Base-by-base conservation (phyloP, 2,329 filamentous ascomycete species). In the Ampelomyces quisqualis region DNA sequence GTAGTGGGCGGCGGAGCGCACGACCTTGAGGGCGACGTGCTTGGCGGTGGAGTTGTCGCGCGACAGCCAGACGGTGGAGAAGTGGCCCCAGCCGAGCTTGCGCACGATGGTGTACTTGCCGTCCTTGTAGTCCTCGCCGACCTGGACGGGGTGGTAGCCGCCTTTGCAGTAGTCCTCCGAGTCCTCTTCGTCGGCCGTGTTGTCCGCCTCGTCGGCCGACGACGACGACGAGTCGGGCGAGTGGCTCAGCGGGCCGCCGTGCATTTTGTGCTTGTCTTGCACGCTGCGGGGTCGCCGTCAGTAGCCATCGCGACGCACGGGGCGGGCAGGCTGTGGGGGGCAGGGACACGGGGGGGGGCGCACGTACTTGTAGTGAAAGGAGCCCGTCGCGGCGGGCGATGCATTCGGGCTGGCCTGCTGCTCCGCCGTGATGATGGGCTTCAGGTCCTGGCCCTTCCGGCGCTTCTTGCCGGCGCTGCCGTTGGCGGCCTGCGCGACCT, bases 161-260 rank as follows among this genome's bases (percentile, higher is more conserved):
- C 93, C 93, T 73, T 97, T 97, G 80, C 91, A 96, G 76, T 98
- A 98, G 71, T 98, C 93, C 72, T 97, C 91, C 33, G 89, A 95
- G 71, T 98, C 93, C 73, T 98, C 93, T 73, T 98, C 93, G 68
- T 97, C 93, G 64, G 90, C 91, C 26, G 91, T 95, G 67, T 93
- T 90, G 62, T 96, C 90, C 70, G 86, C 82, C 47, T 72, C 73
- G 68, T 95, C 90, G 71, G 91, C 90, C 57, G 82, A 84, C 32
- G 87, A 87, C 46, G 84, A 88, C 40, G 83, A 81, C 38, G 87
- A 86, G 37, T 85, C 85, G 45, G 88, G 86, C 49, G 89, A 91
- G 58, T 84, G 78, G 77, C 73, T 84, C 72, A 81, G 77, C 74
- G 75, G 74, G 70, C 74, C 71, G 49, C 71, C 69, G 68, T 77